These are phyloP conservation scores for Acmispon strigosus DNA, from an alignment of 306 rosid species.

Conservation along the genomic window DNA sequence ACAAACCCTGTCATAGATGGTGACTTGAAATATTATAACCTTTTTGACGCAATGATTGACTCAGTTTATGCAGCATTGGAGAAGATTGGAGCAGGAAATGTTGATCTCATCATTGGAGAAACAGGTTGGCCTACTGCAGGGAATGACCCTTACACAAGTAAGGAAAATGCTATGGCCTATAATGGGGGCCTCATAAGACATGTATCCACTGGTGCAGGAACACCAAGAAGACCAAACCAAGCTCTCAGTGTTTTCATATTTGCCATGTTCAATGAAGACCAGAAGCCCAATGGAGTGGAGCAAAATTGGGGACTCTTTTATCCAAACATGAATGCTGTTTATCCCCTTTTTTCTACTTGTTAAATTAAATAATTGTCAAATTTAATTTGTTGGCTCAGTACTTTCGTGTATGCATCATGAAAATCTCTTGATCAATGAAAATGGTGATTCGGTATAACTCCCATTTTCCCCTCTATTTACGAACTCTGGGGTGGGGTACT, in stretches of 20 bases:
- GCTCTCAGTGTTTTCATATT: background rate
- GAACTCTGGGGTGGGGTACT: too few species aligned
- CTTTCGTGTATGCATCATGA: background rate
- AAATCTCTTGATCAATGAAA: background rate
- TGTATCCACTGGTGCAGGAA: background rate
- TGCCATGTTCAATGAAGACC: constrained; percentile 10
- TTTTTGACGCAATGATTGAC: constrained; percentile 19
- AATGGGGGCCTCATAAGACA: background rate
- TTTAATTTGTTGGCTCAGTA: too few species aligned
- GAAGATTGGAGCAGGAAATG: background rate
- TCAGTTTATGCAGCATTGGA: constrained; percentile 6
- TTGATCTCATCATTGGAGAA: background rate
- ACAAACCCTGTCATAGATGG: background rate
- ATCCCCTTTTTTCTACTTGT: background rate
- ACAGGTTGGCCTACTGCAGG: constrained; percentile 20
- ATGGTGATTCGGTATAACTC: background rate
- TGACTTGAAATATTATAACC: background rate
- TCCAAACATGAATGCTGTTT: constrained; percentile 8
- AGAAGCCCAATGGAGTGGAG: background rate
- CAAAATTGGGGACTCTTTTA: constrained; percentile 26
- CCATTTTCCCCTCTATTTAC: too few species aligned
- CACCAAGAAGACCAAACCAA: constrained; percentile 14
- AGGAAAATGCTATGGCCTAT: background rate
- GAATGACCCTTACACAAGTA: constrained; percentile 2
- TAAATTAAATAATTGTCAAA: background rate